Conservation (phyloP, 2,329 filamentous ascomycete species). For the Tolypocladium guangdongense region DNA sequence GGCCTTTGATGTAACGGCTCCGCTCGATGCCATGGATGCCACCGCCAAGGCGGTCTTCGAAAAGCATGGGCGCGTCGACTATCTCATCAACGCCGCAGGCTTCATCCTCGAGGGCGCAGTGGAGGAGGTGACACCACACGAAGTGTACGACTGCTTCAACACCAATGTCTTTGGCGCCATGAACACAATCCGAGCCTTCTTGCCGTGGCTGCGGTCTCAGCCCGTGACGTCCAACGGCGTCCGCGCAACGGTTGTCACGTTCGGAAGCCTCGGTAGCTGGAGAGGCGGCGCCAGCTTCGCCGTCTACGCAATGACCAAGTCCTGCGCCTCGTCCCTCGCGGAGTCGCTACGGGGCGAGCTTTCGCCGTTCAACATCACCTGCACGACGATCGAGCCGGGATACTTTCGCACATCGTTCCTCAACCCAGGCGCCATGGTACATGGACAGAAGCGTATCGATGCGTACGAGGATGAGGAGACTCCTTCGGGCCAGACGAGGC, state of each 20-base stretch:
- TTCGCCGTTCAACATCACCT: slow-evolving; percentile 30
- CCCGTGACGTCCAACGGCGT: slow-evolving; percentile 10
- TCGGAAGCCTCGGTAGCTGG: slow-evolving; percentile 37
- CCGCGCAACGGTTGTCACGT: slow-evolving; percentile 26
- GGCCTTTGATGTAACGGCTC: slow-evolving; percentile 34
- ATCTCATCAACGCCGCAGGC: slow-evolving; percentile 37
- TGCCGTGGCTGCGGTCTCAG: slow-evolving; percentile 34
- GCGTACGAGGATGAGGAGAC: slow-evolving; percentile 19
- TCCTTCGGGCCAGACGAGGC: slow-evolving; percentile 16
- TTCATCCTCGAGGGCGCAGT: slow-evolving; percentile 30
- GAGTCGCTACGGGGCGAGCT: slow-evolving; percentile 34
- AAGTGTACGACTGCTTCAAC: slow-evolving; percentile 29
- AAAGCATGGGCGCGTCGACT: slow-evolving; percentile 29
- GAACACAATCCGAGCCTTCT: slow-evolving; percentile 35
- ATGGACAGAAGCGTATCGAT: slow-evolving; percentile 18
- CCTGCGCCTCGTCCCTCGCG: slow-evolving; percentile 31
- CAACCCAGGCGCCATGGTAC: slow-evolving; percentile 17
- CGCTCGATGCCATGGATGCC: slow-evolving; percentile 22
- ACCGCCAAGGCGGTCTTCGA: slow-evolving; percentile 21
- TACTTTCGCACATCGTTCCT: slow-evolving; percentile 42
- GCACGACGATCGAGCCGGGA: slow-evolving; percentile 35
- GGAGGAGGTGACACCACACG: slow-evolving; percentile 27
- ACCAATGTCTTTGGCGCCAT: slow-evolving; percentile 44
- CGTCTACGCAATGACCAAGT: slow-evolving; percentile 34
- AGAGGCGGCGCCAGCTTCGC: slow-evolving; percentile 23